Conservation (phyloP, 495 filamentous ascomycete genomes). For the Aspergillus panamensis region DNA sequence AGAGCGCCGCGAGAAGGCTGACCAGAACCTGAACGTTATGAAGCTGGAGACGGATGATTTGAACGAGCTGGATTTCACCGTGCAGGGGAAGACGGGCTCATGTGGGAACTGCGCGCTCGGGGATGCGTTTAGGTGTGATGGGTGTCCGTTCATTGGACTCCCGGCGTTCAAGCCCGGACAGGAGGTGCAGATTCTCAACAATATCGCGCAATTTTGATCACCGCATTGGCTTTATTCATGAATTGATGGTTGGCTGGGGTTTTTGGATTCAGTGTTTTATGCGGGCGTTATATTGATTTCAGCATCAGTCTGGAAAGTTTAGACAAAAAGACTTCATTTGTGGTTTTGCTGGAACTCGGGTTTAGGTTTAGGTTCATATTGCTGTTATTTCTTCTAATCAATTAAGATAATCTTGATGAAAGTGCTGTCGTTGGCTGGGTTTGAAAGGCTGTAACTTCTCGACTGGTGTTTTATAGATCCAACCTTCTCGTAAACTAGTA, state of each 20-base stretch:
- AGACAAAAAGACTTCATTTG: background rate
- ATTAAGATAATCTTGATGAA: too few relatives aligned
- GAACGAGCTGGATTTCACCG: constrained; percentile 84
- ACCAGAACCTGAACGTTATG: constrained; percentile 53
- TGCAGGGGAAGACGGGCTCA: constrained; percentile 88
- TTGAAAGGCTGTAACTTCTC: too few relatives aligned
- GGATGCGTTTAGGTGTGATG: constrained; percentile 60
- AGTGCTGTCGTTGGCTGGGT: too few relatives aligned
- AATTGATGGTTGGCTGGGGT: constrained; percentile 1
- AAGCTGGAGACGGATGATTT: constrained; percentile 80
- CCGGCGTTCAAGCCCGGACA: constrained; percentile 96
- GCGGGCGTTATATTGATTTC: background rate
- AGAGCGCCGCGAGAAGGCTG: constrained; percentile 60
- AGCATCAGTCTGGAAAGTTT: background rate
- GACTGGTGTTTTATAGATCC: too few relatives aligned
- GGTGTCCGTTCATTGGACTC: constrained; percentile 89
- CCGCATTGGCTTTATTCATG: constrained; percentile 1
- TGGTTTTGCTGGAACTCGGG: constrained; percentile 1
- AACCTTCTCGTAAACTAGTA: too few relatives aligned
- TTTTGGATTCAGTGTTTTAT: background rate
- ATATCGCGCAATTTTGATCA: constrained; percentile 73
- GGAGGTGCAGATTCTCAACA: constrained; percentile 81
- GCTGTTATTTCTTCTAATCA: background rate
- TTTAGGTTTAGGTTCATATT: constrained; percentile 1
- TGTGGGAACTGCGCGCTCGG: constrained; percentile 92